A percentile compares a stretch with the other conserved stretches of the same genome.
phyloP scores from a whole-genome alignment of 208 protist species.

The Trypanosoma lewisi region DNA sequence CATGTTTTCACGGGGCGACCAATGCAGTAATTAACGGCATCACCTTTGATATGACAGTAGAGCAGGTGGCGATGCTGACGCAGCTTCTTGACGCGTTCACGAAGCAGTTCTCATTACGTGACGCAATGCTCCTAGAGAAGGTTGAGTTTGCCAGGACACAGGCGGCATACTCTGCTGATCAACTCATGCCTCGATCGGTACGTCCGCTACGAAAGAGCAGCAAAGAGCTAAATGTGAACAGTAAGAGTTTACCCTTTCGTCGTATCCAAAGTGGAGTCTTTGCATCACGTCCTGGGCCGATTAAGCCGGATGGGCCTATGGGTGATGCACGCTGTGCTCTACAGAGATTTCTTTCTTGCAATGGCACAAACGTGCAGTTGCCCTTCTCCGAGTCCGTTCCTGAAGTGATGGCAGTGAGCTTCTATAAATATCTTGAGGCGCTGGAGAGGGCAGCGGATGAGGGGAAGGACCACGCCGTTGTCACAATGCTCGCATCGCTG shows the following conservation, averaged over 20 bases:
- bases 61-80: conserved; percentile 51
- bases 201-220: neutral
- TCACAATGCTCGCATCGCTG: conserved; percentile 49
- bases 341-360: conserved; percentile 4
- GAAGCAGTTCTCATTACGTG: conserved; percentile 55
- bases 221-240: too few relatives aligned
- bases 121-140: conserved; percentile 46
- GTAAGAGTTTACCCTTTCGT: neutral
- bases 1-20: conserved; percentile 66
- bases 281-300: neutral
- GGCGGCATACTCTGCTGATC: conserved; percentile 61
- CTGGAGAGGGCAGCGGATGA: conserved; percentile 50
- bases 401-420: conserved; percentile 39
- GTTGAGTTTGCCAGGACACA: conserved; percentile 51
- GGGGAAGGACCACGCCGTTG: conserved; percentile 80
- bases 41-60: conserved; percentile 48
- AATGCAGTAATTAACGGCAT: conserved; percentile 56
- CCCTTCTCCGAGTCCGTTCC: conserved; percentile 46
- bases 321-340: conserved; percentile 10
- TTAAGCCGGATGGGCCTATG: neutral
- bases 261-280: neutral
- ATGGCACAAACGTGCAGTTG: neutral
- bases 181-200: conserved; percentile 20
- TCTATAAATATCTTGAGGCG: conserved; percentile 63
- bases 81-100: conserved; percentile 38